Base-by-base conservation (phyloP, 2,329 filamentous ascomycete species). In the Nemania abortiva region DNA sequence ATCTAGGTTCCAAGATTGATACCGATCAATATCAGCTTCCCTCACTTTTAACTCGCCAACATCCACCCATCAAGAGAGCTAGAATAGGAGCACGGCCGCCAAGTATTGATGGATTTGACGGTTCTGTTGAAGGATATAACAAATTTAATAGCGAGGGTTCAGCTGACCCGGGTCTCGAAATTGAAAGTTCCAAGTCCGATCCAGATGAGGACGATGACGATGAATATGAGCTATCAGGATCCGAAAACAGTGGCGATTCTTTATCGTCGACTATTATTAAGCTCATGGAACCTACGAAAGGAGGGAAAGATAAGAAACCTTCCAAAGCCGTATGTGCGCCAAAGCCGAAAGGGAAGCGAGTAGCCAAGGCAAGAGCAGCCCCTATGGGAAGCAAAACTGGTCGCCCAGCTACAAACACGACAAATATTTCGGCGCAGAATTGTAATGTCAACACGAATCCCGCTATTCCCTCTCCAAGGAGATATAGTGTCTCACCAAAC, bases 221-320 rank as follows among this genome's bases (percentile, higher is more conserved):
- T 63, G 52, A 66, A 29, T 69, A 71, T 60, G 42, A 39, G 31
- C 55, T 71, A 56, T 29, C 69, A 13, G 53, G 50, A 52, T 66
- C 69, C 6, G 69, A 66, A 11, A 55, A 53, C 56, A 22, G 9
- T 47, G 31, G 31, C 31, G 20, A 42, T 37, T 57, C 66, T 24
- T 59, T 63, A 24, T 6, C 22, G 42, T 70, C 63, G 6, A 60
- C 49, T 24, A 45, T 69, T 7, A 22, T 18, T 3, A 56, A 62
- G 6, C 61, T 69, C 1, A 34, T 24, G 3, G n/a, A 52, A 5
- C 29, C 18, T 7, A 10, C 27, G 10, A 66, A 45, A 24, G 60
- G 34, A 31, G 49, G 39, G 37, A 27, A 29, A 13, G 66, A 56
- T 6, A 62, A 55, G 50, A 70, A 65, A 13, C 2, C 42, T 31